These are phyloP conservation scores for Quercus agrifolia DNA, from an alignment of 306 rosid genomes.

Conservation along the genomic window DNA sequence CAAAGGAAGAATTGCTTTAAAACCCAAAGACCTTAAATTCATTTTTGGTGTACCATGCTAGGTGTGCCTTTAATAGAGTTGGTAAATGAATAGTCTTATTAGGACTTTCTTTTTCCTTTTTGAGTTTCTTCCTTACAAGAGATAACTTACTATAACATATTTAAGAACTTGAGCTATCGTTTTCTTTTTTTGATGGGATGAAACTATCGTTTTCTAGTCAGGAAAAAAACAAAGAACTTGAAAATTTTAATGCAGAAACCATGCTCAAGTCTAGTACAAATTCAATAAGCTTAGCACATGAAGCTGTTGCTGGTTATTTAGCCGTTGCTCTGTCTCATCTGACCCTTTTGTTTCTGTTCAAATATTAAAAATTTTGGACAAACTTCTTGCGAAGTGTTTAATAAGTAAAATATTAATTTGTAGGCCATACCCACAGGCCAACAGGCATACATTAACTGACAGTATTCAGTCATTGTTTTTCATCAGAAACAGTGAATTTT, in stretches of 20 bases:
- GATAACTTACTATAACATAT: neutral
- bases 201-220: neutral
- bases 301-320: slow-evolving; percentile 15
- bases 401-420: slow-evolving; percentile 22
- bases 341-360: slow-evolving; percentile 16
- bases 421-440: slow-evolving; percentile 44
- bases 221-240: neutral
- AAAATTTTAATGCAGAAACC: neutral
- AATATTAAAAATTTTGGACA: slow-evolving; percentile 15
- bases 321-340: slow-evolving; percentile 53
- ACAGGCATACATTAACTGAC: slow-evolving; percentile 22
- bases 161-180: neutral
- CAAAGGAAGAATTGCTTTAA: no score
- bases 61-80: no score
- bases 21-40: no score
- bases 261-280: neutral
- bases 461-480: neutral
- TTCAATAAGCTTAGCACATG: slow-evolving; percentile 23
- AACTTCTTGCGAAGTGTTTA: slow-evolving; percentile 18
- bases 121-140: neutral
- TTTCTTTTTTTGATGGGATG: no score
- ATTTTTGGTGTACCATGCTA: no score
- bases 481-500: neutral
- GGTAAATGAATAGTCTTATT: no score
- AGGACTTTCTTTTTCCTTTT: neutral